Evolutionary conservation across 2,329 filamentous ascomycete species (phyloP).

Genomic region (Leptographium lundbergii): DNA sequence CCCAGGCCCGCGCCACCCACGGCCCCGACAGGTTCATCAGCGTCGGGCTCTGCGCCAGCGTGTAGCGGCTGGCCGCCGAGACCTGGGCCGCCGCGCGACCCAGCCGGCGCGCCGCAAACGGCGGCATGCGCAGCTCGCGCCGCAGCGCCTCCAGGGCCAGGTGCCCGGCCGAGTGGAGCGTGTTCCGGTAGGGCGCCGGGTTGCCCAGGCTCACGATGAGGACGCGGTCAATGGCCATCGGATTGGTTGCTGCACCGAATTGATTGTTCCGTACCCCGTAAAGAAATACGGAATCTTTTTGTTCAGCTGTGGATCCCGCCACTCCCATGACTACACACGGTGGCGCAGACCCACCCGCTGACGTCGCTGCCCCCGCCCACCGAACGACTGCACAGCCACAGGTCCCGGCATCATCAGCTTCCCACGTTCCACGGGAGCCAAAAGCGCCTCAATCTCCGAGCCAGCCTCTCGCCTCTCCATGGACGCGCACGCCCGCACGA

Average conservation of each 20-base stretch:
- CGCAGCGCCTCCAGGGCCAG: slow-evolving; percentile 53
- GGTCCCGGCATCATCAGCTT: neutral
- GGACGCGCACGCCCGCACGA: too few species aligned
- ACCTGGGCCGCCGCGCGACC: slow-evolving; percentile 39
- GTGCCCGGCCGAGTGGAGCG: slow-evolving; percentile 82
- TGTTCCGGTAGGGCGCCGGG: slow-evolving; percentile 59
- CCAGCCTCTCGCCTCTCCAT: too few species aligned
- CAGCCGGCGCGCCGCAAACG: slow-evolving; percentile 32
- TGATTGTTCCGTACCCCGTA: neutral
- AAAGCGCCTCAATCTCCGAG: too few species aligned
- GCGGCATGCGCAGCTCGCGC: slow-evolving; percentile 33
- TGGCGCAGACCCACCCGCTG: slow-evolving; percentile 1
- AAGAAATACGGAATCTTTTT: too few species aligned
- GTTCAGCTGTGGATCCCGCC: too few species aligned
- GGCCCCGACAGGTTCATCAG: slow-evolving; percentile 78
- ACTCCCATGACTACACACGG: neutral
- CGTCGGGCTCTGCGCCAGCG: slow-evolving; percentile 60
- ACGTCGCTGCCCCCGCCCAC: neutral
- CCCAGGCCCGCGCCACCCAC: slow-evolving; percentile 55
- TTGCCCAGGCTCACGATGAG: slow-evolving; percentile 85
- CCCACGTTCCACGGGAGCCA: too few species aligned
- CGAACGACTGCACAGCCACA: neutral
- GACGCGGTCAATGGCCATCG: slow-evolving; percentile 27
- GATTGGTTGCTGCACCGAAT: neutral
- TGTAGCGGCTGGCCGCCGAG: slow-evolving; percentile 39